phyloP scores from a whole-genome alignment of 192 early-diverging fungal species.

The Umbelopsis ramanniana region DNA sequence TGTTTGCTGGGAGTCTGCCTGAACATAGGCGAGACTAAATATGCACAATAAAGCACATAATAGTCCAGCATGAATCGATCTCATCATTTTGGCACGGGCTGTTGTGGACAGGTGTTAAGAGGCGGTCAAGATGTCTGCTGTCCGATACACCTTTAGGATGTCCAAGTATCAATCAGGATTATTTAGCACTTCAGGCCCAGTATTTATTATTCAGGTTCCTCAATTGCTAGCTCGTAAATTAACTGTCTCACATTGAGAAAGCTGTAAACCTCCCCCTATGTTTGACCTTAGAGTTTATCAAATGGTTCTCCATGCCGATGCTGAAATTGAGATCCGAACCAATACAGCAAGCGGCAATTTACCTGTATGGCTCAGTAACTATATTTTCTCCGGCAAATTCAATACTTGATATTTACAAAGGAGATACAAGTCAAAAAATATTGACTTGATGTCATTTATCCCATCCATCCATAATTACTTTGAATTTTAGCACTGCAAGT shows the following conservation, averaged over 20 bases:
- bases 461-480: too few species aligned
- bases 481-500: too few species aligned
- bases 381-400: constrained; percentile 2
- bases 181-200: not conserved
- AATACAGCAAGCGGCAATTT: constrained; percentile 3
- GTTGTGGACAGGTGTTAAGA: not conserved
- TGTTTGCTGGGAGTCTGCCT: not conserved
- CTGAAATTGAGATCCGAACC: not conserved
- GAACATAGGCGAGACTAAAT: not conserved
- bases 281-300: not conserved
- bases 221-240: constrained; percentile 2
- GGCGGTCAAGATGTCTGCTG: not conserved
- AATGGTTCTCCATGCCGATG: not conserved
- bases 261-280: not conserved
- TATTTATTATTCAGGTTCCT: not conserved
- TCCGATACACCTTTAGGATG: not conserved
- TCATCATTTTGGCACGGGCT: not conserved
- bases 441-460: too few species aligned
- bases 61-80: not conserved
- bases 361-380: not conserved
- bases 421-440: too few species aligned
- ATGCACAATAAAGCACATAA: not conserved
- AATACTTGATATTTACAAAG: constrained; percentile 6
- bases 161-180: not conserved
- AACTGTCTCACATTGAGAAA: not conserved